phyloP scores from a whole-genome alignment of 2,329 filamentous ascomycete species.

The Hymenoscyphus infarciens region DNA sequence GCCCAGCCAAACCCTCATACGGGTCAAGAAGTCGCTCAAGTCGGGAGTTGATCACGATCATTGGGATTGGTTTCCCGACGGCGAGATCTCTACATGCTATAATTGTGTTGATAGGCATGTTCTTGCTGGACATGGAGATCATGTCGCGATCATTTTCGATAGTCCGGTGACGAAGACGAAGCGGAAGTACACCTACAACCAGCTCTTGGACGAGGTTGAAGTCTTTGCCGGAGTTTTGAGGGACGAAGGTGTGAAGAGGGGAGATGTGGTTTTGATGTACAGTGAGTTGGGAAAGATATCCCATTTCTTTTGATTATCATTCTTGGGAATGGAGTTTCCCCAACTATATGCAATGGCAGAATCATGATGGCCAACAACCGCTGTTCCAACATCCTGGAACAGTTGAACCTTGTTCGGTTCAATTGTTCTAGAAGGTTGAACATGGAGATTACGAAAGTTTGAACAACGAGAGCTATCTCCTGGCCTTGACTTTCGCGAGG shows the following conservation, averaged over 20 bases:
- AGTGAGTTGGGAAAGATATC: slow-evolving; percentile 50
- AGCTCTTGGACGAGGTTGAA: slow-evolving; percentile 77
- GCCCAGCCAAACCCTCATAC: slow-evolving; percentile 60
- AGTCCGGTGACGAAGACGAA: slow-evolving; percentile 76
- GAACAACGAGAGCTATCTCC: no score
- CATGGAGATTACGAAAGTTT: no score
- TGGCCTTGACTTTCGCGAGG: neutral
- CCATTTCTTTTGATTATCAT: no score
- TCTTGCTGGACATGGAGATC: slow-evolving; percentile 67
- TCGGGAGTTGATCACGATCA: slow-evolving; percentile 63
- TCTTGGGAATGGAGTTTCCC: neutral
- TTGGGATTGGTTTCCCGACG: slow-evolving; percentile 89
- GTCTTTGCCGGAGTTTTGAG: slow-evolving; percentile 75
- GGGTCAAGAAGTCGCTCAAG: slow-evolving; percentile 59
- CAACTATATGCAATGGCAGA: no score
- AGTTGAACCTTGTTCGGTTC: no score
- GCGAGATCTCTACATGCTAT: slow-evolving; percentile 86
- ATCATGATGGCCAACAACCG: no score
- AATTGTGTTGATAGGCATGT: slow-evolving; percentile 92
- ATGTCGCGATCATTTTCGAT: slow-evolving; percentile 79
- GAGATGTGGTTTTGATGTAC: slow-evolving; percentile 87
- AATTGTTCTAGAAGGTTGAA: no score
- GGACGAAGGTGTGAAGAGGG: slow-evolving; percentile 76
- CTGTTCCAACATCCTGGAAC: no score
- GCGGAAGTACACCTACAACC: slow-evolving; percentile 68